Evolutionary conservation across 805 yeast species (phyloP).

Genomic region (Starmerella roubikii): DNA sequence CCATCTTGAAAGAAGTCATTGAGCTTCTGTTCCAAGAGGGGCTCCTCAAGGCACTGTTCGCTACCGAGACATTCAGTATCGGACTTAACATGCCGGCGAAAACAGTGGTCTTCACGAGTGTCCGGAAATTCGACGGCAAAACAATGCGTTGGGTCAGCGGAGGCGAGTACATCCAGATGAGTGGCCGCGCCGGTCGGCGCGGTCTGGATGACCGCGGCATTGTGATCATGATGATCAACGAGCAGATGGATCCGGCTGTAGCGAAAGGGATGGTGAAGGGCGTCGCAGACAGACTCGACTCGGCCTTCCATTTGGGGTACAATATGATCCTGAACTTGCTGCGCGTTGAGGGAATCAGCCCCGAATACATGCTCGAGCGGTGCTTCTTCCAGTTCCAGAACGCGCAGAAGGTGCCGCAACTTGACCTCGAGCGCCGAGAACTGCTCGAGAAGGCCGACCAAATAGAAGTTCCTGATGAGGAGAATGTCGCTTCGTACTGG

Average conservation of each 20-base stretch:
- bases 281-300: constrained; percentile 92
- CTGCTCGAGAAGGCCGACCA: constrained; percentile 37
- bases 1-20: constrained; percentile 85
- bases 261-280: constrained; percentile 99
- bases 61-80: constrained; percentile 96
- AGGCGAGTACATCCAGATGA: constrained; percentile 99
- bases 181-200: constrained; percentile 99
- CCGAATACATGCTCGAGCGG: constrained; percentile 89
- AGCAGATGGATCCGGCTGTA: constrained; percentile 98
- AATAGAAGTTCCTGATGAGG: constrained; percentile 59
- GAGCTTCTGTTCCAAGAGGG: constrained; percentile 97
- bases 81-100: constrained; percentile 99
- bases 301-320: constrained; percentile 94
- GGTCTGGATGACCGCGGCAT: constrained; percentile 99
- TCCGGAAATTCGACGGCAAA: constrained; percentile 95
- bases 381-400: constrained; percentile 94
- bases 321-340: constrained; percentile 89
- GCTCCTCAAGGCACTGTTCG: constrained; percentile 80
- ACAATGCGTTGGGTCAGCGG: constrained; percentile 99
- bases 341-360: constrained; percentile 97
- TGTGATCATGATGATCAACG: constrained; percentile 98
- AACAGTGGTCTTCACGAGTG: constrained; percentile 94
- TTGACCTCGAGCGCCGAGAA: constrained; percentile 54
- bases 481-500: constrained; percentile 62
- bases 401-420: constrained; percentile 73